These are phyloP conservation scores for Ilex paraguariensis DNA, from an alignment of 305 asterid species.

Conservation along the genomic window DNA sequence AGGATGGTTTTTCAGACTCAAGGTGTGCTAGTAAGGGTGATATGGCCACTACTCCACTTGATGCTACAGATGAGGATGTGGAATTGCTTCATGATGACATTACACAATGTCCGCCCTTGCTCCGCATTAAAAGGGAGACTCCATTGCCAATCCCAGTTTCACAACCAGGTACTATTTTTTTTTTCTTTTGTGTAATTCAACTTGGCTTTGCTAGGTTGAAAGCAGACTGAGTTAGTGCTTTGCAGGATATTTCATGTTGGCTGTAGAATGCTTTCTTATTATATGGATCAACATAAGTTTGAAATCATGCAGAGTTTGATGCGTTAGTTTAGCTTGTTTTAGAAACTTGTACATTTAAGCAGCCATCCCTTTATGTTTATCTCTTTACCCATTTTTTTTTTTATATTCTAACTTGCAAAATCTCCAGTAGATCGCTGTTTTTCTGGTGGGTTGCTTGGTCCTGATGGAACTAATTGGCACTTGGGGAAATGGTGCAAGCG, in stretches of 20 bases:
- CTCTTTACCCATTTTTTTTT: not conserved
- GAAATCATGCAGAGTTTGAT: too few species aligned
- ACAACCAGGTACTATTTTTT: slow-evolving; percentile 37
- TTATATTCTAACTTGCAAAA: slow-evolving; percentile 1
- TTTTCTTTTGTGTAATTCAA: not conserved
- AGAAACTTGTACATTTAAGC: not conserved
- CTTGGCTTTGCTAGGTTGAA: too few species aligned
- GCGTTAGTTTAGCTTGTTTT: not conserved
- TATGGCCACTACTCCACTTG: slow-evolving; percentile 12
- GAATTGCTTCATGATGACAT: slow-evolving; percentile 35
- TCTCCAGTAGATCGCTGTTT: slow-evolving; percentile 49
- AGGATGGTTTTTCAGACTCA: slow-evolving; percentile 27
- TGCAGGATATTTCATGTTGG: too few species aligned
- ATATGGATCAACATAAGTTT: too few species aligned
- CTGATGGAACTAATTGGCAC: slow-evolving; percentile 76
- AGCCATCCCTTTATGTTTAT: not conserved
- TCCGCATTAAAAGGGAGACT: slow-evolving; percentile 36
- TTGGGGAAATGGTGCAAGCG: slow-evolving; percentile 93
- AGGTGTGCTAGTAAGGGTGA: slow-evolving; percentile 16
- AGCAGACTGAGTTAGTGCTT: too few species aligned
- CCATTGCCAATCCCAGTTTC: slow-evolving; percentile 27
- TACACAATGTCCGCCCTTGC: slow-evolving; percentile 23
- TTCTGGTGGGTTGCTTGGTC: slow-evolving; percentile 69
- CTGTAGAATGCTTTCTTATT: too few species aligned
- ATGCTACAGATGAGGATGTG: slow-evolving; percentile 40